These are phyloP conservation scores for Nicotiana knightiana DNA, from an alignment of 257 asterid species.

Conservation along the genomic window DNA sequence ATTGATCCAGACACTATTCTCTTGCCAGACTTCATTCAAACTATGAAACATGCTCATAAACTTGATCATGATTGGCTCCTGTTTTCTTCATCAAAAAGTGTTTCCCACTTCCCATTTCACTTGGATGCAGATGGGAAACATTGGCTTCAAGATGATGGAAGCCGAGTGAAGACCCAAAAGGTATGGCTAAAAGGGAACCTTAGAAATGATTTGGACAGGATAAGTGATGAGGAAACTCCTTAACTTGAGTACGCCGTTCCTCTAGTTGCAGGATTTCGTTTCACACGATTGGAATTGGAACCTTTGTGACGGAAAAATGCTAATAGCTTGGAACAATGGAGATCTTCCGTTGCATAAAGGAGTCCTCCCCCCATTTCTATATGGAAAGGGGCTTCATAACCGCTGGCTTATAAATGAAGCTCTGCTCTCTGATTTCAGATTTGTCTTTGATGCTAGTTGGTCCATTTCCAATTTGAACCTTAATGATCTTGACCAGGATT, in stretches of 20 bases:
- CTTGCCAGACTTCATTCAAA: constrained; percentile 55
- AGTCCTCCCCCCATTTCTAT: constrained; percentile 78
- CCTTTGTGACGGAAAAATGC: constrained; percentile 45
- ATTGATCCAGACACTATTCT: constrained; percentile 75
- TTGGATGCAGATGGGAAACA: constrained; percentile 48
- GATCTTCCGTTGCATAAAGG: constrained; percentile 85
- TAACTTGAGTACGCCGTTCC: constrained; percentile 20
- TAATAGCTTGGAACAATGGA: constrained; percentile 86
- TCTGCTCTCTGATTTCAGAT: constrained; percentile 64
- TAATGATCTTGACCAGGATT: constrained; percentile 26
- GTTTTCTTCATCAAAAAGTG: constrained; percentile 41
- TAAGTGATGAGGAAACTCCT: constrained; percentile 8
- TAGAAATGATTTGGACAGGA: constrained; percentile 15
- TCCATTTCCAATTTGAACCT: constrained; percentile 55
- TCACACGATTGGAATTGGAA: constrained; percentile 17
- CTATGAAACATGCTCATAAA: constrained; percentile 56
- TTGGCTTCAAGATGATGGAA: constrained; percentile 51
- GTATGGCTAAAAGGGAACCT: constrained; percentile 31
- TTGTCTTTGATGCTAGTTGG: constrained; percentile 72
- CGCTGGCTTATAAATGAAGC: constrained; percentile 80
- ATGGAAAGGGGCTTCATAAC: constrained; percentile 68
- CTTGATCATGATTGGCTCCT: constrained; percentile 94
- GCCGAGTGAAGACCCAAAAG: constrained; percentile 29
- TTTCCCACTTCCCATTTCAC: constrained; percentile 50
- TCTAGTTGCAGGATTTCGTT: constrained; percentile 68